Evolutionary conservation across 2,329 filamentous ascomycete species (phyloP), one percentile per base, ranked within the genome.

Genomic region (Penicillium sp.): DNA sequence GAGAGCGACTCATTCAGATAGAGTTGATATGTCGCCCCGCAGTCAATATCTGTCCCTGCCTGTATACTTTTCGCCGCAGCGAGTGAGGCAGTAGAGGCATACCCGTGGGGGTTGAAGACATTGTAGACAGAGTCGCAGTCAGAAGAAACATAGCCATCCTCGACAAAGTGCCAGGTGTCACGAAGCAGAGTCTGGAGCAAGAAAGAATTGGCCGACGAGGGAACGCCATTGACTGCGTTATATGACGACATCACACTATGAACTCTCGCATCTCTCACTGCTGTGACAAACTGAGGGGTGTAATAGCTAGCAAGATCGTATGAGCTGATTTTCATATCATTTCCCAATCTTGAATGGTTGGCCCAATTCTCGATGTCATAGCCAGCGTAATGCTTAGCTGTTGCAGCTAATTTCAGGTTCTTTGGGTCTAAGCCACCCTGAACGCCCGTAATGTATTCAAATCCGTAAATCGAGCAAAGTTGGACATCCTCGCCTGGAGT

Each of bases 241-340:
- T 86, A 86, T 0, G 79, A 80, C 62, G 83, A 85, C 84, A 86
- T 86, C 60, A 86, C 75, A 33, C 84, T 85, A 16, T 78, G 77
- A 4, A 82, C 81, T 43, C 80, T 77, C 4, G 80, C 79, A 64
- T 86, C 82, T 11, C 81, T 77, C 42, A 80, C 83, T 68, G 86
- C 88, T 67, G 79, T 79, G 64, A 86, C 77, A 73, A 89, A 89
- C 0, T 85, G 80, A 1, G 83, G 85, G 38, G 87, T 77, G 64
- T 87, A 89, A 71, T 88, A 89, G 62, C 88, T 86, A 0, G 81
- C 78, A 5, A 89, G 72, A 57, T 90, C 87, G 61, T 88, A 86
- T 46, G 77, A 73, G 10, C 77, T 75, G 55, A 87, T 81, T 12
- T 6, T 63, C 61, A 84, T 79, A 65, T 87, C 77, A 57, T 84